Conservation (phyloP, 2,329 filamentous ascomycete genomes). For the Cytospora chrysosperma region DNA sequence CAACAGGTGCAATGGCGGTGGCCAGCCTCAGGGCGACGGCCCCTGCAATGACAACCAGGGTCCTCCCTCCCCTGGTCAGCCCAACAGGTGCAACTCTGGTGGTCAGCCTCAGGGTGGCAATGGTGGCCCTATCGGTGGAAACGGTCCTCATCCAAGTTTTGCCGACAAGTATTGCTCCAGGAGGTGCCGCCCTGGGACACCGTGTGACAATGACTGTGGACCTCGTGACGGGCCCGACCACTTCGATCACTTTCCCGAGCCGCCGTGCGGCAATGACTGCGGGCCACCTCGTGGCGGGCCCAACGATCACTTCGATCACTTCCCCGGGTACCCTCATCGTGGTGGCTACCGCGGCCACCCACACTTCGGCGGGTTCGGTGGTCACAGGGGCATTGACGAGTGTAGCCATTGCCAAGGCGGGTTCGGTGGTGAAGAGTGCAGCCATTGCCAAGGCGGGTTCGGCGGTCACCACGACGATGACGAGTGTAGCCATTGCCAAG, state of each 20-base stretch:
- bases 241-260: not conserved
- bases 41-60: too few relatives aligned
- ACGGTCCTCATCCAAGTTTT: too few relatives aligned
- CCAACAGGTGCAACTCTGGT: not conserved
- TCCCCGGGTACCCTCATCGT: not conserved
- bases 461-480: too few relatives aligned
- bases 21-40: too few relatives aligned
- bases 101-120: slow-evolving; percentile 1
- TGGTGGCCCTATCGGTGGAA: not conserved
- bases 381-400: not conserved
- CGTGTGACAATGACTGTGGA: not conserved
- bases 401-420: not conserved
- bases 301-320: not conserved
- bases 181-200: not conserved
- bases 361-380: not conserved
- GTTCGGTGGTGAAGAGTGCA: too few relatives aligned
- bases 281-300: not conserved
- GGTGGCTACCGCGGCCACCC: not conserved
- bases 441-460: too few relatives aligned
- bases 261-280: not conserved
- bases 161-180: not conserved
- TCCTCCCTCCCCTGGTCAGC: not conserved
- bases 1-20: too few relatives aligned
- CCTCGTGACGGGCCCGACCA: not conserved
- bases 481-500: too few relatives aligned